Evolutionary conservation across 495 filamentous ascomycete species (phyloP).

Genomic region (Tuber umbilicatum): DNA sequence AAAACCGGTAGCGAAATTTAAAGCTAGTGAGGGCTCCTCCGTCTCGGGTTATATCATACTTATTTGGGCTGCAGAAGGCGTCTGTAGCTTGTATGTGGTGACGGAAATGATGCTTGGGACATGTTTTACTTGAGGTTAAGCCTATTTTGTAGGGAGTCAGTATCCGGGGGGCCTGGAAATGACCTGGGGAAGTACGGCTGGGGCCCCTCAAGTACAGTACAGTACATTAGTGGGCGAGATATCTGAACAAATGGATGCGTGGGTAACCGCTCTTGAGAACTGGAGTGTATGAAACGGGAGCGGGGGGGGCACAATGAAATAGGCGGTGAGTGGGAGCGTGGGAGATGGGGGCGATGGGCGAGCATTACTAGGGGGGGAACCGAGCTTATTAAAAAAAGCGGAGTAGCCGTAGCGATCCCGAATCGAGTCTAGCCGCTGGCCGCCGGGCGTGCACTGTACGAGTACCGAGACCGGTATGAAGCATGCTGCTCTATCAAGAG

Average conservation of each 20-base stretch:
- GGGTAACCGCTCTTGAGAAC: background rate
- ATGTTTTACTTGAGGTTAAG: background rate
- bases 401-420: background rate
- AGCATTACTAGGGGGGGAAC: background rate
- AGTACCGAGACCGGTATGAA: background rate
- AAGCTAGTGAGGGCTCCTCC: background rate
- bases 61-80: background rate
- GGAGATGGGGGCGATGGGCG: background rate
- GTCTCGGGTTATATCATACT: background rate
- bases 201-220: background rate
- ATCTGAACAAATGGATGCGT: background rate
- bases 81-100: background rate
- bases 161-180: background rate
- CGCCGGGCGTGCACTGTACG: too few relatives aligned
- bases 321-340: background rate
- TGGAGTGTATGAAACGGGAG: background rate
- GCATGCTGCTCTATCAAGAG: background rate
- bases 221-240: background rate
- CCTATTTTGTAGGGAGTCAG: background rate
- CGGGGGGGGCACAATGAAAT: background rate
- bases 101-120: background rate
- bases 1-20: slow-evolving; percentile 2
- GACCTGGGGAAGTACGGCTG: background rate
- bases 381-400: background rate
- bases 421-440: background rate